Base-by-base conservation (phyloP, 352 stramenopile genomes). In the Pythium dissotocum region DNA sequence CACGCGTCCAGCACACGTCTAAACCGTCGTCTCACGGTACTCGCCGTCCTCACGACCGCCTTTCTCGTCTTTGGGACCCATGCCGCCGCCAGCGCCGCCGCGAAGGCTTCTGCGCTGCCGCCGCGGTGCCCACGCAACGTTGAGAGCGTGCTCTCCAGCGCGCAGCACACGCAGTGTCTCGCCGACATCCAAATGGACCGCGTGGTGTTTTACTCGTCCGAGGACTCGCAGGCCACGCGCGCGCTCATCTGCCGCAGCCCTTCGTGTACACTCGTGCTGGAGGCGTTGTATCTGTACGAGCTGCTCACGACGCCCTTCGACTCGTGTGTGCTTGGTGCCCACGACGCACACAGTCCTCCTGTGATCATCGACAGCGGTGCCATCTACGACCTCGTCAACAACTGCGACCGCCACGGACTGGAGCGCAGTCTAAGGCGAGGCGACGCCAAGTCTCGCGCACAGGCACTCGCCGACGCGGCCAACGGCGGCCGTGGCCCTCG, bases 201-300 rank as follows among this genome's bases (percentile, higher is more conserved):
- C 24, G 24, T 18, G n/a, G 24, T 54, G 46, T 59, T 36, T 30
- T 44, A 44, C 30, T 59, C 38, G 12, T 9, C 16, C 12, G 14
- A 59, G 4, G 28, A 59, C 53, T 9, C 26, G 30, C 32, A 40
- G 26, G 26, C 28, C 14, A 59, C 38, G 38, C 38, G 53, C 53
- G 46, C n/a, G 46, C n/a, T 32, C 18, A 36, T 44, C 28, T 59
- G 53, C 53, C 10, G n/a, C 28, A 59, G 53, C 32, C 28, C 14
- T 4, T 28, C 53, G 28, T 59, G 53, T 28, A 33, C 38, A 5
- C 26, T 59, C 10, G 53, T 38, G 53, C 53, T 59, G 10, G 53
- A 59, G 14, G 53, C 53, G 53, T 30, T 59, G 53, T 59, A 59
- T 16, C 30, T 59, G 53, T 59, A 59, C 53, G 33, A 59, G 53